Evolutionary conservation across 2,329 filamentous ascomycete genomes (phyloP).

Genomic region (Escovopsis sp.): DNA sequence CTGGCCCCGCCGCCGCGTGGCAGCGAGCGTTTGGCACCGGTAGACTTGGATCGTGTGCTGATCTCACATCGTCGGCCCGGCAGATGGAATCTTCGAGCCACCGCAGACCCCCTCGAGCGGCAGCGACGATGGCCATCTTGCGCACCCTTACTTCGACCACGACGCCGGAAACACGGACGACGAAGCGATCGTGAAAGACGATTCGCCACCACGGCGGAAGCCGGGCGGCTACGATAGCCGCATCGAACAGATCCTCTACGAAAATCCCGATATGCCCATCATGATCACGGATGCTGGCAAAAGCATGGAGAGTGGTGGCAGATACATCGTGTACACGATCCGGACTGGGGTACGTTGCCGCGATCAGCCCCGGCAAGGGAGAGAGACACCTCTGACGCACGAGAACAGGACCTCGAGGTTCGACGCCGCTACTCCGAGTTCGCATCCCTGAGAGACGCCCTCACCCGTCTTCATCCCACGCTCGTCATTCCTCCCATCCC

Average conservation of each 20-base stretch:
- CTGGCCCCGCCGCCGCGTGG: background rate
- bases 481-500: constrained; percentile 93
- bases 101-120: constrained; percentile 59
- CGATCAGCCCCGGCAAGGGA: background rate
- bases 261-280: constrained; percentile 80
- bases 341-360: constrained; percentile 60
- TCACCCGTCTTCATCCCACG: constrained; percentile 86
- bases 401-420: constrained; percentile 73
- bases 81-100: constrained; percentile 38
- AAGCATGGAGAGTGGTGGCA: constrained; percentile 78
- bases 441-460: constrained; percentile 72
- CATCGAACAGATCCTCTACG: constrained; percentile 94
- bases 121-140: constrained; percentile 44
- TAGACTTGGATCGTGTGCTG: background rate
- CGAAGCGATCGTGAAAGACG: constrained; percentile 27
- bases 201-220: constrained; percentile 45
- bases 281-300: constrained; percentile 92
- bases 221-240: constrained; percentile 87
- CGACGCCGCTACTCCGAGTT: constrained; percentile 94
- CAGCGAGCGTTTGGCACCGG: too few species aligned
- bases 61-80: background rate
- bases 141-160: constrained; percentile 15
- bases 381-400: constrained; percentile 1
- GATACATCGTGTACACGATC: constrained; percentile 96
- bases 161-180: constrained; percentile 27